A percentile compares a stretch with the other conserved stretches of the same genome.
These are phyloP conservation scores for Candida succiphila DNA, from an alignment of 805 yeast species.

Conservation along the genomic window DNA sequence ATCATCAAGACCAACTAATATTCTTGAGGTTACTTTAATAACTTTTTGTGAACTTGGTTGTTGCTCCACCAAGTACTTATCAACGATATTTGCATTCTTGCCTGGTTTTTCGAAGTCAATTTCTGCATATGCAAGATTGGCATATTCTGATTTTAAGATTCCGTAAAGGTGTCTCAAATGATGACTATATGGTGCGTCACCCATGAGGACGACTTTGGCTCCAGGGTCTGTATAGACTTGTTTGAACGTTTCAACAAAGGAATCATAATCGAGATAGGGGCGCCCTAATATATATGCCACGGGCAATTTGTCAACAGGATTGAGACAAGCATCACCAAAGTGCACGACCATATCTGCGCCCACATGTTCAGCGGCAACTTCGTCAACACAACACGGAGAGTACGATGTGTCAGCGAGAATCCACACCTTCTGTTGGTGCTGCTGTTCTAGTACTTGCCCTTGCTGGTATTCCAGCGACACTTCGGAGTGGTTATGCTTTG, in stretches of 20 bases:
- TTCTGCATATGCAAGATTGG: conserved; percentile 27
- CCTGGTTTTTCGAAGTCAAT: conserved; percentile 21
- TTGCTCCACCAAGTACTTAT: conserved; percentile 3
- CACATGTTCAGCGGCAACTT: conserved; percentile 93
- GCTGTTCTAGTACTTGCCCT: conserved; percentile 5
- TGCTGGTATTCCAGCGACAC: too few species aligned
- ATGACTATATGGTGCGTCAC: conserved; percentile 59
- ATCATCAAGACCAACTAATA: conserved; percentile 18
- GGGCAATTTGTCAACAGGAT: conserved; percentile 61
- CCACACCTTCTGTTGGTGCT: conserved; percentile 49
- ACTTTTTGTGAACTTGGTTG: conserved; percentile 1
- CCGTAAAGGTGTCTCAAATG: conserved; percentile 30
- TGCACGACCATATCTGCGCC: conserved; percentile 78
- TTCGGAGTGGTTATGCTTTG: too few species aligned
- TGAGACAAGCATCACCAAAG: conserved; percentile 91
- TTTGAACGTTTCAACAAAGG: conserved; percentile 29
- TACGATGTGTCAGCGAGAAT: conserved; percentile 93
- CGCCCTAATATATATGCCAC: conserved; percentile 75
- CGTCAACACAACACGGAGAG: conserved; percentile 92
- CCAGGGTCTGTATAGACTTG: conserved; percentile 28
- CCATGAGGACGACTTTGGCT: conserved; percentile 52
- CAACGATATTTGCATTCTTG: conserved; percentile 14
- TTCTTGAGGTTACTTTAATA: conserved; percentile 21
- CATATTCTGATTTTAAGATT: conserved; percentile 21
- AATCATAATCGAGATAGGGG: conserved; percentile 40